phyloP scores from a whole-genome alignment of 306 rosid species.

The Vicia sativa region DNA sequence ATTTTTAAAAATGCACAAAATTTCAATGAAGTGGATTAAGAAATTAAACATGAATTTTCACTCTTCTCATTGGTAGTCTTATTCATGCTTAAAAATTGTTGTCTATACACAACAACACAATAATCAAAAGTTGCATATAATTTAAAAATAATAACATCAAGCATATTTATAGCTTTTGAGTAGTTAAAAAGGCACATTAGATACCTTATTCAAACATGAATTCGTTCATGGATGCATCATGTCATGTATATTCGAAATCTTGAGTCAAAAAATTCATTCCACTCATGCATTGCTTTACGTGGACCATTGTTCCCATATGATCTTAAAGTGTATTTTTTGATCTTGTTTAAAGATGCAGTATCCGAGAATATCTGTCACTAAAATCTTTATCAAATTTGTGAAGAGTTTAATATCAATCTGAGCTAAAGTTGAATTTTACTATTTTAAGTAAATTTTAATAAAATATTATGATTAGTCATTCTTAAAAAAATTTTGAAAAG shows the following conservation, averaged over 20 bases:
- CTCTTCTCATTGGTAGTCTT: too few species aligned
- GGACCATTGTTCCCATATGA: constrained; percentile 8
- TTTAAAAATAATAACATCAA: neutral
- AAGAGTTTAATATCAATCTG: too few species aligned
- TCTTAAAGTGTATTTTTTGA: constrained; percentile 23
- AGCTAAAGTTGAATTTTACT: too few species aligned
- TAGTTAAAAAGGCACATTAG: neutral
- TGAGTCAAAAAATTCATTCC: constrained; percentile 28
- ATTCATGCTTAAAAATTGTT: neutral
- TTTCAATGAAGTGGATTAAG: too few species aligned
- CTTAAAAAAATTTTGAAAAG: too few species aligned
- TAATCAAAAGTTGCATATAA: neutral
- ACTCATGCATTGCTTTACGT: neutral
- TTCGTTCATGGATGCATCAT: neutral
- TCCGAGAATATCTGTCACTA: constrained; percentile 2
- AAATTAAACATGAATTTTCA: too few species aligned
- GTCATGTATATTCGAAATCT: constrained; percentile 6
- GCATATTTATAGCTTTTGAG: neutral
- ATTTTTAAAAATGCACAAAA: too few species aligned
- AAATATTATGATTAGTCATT: too few species aligned
- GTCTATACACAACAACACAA: neutral
- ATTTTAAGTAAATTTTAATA: too few species aligned
- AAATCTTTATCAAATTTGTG: neutral
- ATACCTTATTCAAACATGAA: neutral
- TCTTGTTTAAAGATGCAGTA: constrained; percentile 2